Evolutionary conservation across 768 basidiomycete genomes (phyloP), one percentile per base, ranked within the genome.

Genomic region (Trametes sanguinea): DNA sequence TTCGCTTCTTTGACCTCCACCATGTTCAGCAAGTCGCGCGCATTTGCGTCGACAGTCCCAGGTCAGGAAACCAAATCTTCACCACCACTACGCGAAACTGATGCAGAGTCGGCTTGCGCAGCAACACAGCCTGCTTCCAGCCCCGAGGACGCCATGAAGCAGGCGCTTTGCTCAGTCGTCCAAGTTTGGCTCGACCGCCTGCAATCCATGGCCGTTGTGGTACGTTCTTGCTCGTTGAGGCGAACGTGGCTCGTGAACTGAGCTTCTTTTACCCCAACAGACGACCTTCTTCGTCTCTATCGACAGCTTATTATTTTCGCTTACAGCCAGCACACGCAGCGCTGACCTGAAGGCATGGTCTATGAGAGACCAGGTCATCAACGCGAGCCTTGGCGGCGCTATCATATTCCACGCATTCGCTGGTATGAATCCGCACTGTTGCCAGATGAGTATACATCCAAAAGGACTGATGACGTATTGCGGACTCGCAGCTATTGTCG

Each of bases 211-310:
- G 81, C 78, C 30, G 78, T 86, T 27, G 83, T 86, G 53, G 85
- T 84, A 51, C 74, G 35, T 35, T 9, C 5, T 30, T n/a, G 29
- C n/a, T n/a, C n/a, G n/a, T n/a, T n/a, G n/a, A n/a, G 16, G 40
- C 29, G 7, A 40, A 32, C n/a, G 17, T 16, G 16, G 17, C 11
- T 27, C 17, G 29, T n/a, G 16, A 37, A 6, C 6, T 10, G 4
- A 30, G 2, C 52, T 57, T 60, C 14, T 30, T 50, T n/a, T 37
- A 2, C 8, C n/a, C 6, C 35, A 10, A 13, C 60, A 86, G 85
- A 83, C 85, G 0, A 85, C 85, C 0, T 87, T 87, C 68, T 86
- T 86, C 57, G 85, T 85, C 2, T 80, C 85, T 0, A 81, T 79
- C 14, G 85, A 86, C n/a, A n/a, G n/a, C n/a, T n/a, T n/a, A n/a